These are phyloP conservation scores for Cystobasidium onofrii DNA, from an alignment of 768 basidiomycete species.

Conservation along the genomic window DNA sequence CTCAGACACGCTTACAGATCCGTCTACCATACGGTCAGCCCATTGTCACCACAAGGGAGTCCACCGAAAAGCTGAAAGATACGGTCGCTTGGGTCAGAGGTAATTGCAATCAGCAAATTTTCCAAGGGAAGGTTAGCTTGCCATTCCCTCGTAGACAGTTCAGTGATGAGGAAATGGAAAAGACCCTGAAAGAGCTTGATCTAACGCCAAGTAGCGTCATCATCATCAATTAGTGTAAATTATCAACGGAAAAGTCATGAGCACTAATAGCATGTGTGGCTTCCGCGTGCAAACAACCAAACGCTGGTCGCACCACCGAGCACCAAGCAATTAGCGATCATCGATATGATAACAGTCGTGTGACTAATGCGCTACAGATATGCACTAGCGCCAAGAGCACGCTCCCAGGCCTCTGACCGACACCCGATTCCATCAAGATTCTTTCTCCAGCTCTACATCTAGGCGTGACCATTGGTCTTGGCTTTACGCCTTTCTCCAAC, in stretches of 20 bases:
- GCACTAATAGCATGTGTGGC: no score
- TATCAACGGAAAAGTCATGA: no score
- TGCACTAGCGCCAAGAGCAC: no score
- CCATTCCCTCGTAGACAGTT: slow-evolving; percentile 34
- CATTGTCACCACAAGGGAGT: slow-evolving; percentile 52
- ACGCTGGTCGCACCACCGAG: no score
- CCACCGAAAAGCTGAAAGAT: slow-evolving; percentile 40
- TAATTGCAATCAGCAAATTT: slow-evolving; percentile 1
- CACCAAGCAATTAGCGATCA: no score
- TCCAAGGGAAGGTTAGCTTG: slow-evolving; percentile 10
- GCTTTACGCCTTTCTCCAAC: slow-evolving; percentile 2
- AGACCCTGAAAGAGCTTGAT: slow-evolving; percentile 33
- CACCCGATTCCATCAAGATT: no score
- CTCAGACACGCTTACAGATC: slow-evolving; percentile 77
- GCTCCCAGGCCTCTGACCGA: no score
- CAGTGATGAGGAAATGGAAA: slow-evolving; percentile 24
- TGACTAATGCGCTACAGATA: no score
- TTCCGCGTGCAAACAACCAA: no score
- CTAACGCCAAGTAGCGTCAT: slow-evolving; percentile 33
- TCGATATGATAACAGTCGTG: no score
- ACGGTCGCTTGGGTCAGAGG: slow-evolving; percentile 34
- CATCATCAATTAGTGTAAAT: slow-evolving; percentile 20
- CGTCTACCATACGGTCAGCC: slow-evolving; percentile 72
- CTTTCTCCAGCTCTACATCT: background rate
- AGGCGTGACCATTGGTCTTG: slow-evolving; percentile 4